Conservation (phyloP, 2,329 filamentous ascomycete genomes). For the Paracorniculantispora psalliotae region DNA sequence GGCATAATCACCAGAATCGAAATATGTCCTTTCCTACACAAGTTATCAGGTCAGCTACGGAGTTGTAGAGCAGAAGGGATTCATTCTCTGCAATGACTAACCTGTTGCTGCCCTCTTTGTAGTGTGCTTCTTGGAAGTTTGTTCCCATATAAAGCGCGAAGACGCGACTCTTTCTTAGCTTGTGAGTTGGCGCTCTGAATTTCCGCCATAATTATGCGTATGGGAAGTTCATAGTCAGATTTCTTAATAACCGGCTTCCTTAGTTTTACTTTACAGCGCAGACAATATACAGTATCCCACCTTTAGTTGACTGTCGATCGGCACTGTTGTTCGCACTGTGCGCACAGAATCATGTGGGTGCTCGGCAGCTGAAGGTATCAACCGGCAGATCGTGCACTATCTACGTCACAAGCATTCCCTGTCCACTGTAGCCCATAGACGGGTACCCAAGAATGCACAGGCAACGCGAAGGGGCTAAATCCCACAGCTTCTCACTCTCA, state of each 20-base stretch:
- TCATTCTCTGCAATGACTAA: neutral
- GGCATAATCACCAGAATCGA: slow-evolving; percentile 12
- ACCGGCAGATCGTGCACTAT: neutral
- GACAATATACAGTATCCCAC: neutral
- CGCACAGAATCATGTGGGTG: neutral
- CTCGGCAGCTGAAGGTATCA: neutral
- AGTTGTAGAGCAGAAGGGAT: neutral
- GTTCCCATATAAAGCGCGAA: too few species aligned
- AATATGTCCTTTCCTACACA: slow-evolving; percentile 9
- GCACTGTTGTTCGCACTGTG: neutral
- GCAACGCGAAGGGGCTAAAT: neutral
- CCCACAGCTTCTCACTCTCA: neutral
- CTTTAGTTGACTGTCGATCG: neutral
- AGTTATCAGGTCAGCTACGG: neutral
- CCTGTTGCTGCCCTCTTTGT: neutral
- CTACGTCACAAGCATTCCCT: neutral
- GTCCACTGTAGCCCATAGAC: neutral
- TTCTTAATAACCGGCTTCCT: neutral
- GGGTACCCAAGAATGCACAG: neutral
- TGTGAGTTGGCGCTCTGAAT: too few species aligned
- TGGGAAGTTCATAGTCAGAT: neutral
- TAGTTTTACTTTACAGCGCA: neutral
- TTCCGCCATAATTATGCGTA: too few species aligned
- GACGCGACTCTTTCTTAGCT: too few species aligned
- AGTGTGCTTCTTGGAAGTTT: too few species aligned